Percentiles rank a stretch among this genome's conserved stretches.
Conservation (phyloP, 2,329 filamentous ascomycete species). For the Diaporthe sp. region DNA sequence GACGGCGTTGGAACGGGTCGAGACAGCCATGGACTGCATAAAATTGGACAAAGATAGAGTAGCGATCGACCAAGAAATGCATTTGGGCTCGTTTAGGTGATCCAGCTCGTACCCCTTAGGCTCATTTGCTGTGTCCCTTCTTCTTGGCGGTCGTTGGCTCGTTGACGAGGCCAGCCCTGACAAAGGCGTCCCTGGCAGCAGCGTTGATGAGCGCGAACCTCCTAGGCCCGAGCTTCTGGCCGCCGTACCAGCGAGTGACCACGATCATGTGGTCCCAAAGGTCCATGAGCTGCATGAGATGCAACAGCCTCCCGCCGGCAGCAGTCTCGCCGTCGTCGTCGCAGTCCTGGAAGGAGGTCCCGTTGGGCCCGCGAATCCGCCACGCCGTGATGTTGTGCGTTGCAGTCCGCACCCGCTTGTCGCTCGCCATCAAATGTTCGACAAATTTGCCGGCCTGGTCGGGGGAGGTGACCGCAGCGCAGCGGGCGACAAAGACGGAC, state of each 20-base stretch:
- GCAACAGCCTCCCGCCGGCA: constrained; percentile 85
- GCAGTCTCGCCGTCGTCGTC: constrained; percentile 97
- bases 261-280: constrained; percentile 94
- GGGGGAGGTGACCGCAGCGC: constrained; percentile 77
- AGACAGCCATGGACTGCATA: background rate
- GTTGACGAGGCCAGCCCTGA: constrained; percentile 79
- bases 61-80: background rate
- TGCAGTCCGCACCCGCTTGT: constrained; percentile 87
- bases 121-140: constrained; percentile 55
- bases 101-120: background rate
- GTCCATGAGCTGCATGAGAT: constrained; percentile 95
- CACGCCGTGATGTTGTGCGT: constrained; percentile 97
- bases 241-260: constrained; percentile 95
- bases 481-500: constrained; percentile 88
- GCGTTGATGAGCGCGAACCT: constrained; percentile 92
- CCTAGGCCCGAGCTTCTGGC: constrained; percentile 88
- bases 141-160: constrained; percentile 62
- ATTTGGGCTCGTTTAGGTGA: background rate
- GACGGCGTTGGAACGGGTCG: background rate
- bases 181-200: constrained; percentile 85
- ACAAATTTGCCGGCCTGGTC: constrained; percentile 79
- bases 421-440: constrained; percentile 81
- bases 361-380: constrained; percentile 77
- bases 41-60: background rate
- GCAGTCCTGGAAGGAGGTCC: constrained; percentile 83